A percentile compares a stretch with the other conserved stretches of the same genome.
phyloP scores from a whole-genome alignment of 169 alveolate genomes.

The Sarcocystis neurona region DNA sequence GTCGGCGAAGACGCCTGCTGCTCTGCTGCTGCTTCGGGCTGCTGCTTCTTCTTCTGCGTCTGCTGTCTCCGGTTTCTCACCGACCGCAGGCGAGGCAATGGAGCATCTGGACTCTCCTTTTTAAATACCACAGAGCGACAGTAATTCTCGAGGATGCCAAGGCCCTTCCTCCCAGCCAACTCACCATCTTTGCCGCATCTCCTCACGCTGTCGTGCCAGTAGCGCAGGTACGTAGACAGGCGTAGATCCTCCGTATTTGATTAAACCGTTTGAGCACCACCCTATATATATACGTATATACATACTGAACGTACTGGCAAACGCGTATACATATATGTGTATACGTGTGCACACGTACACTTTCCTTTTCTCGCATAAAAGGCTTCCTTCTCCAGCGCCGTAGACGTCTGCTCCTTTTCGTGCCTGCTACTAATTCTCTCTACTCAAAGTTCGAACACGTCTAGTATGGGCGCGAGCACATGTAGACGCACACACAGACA shows the following conservation, averaged over 20 bases:
- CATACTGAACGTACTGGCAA: no score
- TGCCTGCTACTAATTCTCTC: no score
- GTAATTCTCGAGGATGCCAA: constrained; percentile 59
- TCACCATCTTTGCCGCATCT: constrained; percentile 51
- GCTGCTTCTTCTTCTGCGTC: not conserved
- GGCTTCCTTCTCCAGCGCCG: no score
- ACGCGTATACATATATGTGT: no score
- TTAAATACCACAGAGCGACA: constrained; percentile 58
- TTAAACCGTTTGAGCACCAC: not conserved
- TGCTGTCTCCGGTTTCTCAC: constrained; percentile 43
- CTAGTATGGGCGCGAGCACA: no score
- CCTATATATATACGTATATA: not conserved
- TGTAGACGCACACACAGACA: no score
- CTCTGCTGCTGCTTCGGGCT: constrained; percentile 32
- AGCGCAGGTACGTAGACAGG: constrained; percentile 50
- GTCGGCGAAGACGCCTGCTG: constrained; percentile 47
- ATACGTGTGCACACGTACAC: no score
- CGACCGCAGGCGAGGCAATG: constrained; percentile 23
- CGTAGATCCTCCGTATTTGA: not conserved
- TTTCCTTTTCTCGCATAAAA: no score
- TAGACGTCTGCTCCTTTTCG: no score
- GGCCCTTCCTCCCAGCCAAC: constrained; percentile 55
- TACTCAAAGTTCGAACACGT: no score
- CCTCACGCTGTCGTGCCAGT: constrained; percentile 65
- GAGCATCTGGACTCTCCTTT: constrained; percentile 48